phyloP scores from a whole-genome alignment of 2,329 filamentous ascomycete genomes.

The Phoma herbarum region DNA sequence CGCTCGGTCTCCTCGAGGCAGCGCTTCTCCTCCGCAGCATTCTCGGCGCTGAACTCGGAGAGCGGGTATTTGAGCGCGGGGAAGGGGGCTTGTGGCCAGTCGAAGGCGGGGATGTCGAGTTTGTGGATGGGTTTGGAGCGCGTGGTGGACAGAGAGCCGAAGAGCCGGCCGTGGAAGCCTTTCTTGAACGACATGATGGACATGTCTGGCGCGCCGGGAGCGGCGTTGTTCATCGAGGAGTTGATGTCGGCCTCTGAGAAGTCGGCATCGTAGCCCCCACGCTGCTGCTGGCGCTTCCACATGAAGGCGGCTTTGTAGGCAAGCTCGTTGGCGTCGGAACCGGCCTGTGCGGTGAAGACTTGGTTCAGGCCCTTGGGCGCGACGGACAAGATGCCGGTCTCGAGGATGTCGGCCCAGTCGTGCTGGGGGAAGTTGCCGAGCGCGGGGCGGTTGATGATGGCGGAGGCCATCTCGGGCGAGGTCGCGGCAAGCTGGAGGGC shows the following conservation, averaged over 20 bases:
- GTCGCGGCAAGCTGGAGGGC: constrained; percentile 73
- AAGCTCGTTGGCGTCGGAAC: constrained; percentile 92
- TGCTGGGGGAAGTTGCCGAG: constrained; percentile 89
- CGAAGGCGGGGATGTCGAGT: constrained; percentile 91
- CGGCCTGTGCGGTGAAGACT: constrained; percentile 89
- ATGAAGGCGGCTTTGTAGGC: constrained; percentile 97
- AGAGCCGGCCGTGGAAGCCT: constrained; percentile 89
- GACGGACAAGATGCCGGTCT: constrained; percentile 80
- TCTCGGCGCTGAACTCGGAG: constrained; percentile 79
- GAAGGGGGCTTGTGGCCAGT: constrained; percentile 93
- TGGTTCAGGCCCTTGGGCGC: constrained; percentile 85
- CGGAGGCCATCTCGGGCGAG: constrained; percentile 79
- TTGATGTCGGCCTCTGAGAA: constrained; percentile 80
- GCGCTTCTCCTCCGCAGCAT: constrained; percentile 80
- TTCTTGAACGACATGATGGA: constrained; percentile 90
- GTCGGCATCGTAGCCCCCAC: constrained; percentile 78
- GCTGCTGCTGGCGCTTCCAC: constrained; percentile 82
- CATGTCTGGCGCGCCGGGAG: constrained; percentile 78
- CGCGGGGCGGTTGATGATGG: constrained; percentile 87
- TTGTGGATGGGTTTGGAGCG: constrained; percentile 95
- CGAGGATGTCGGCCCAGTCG: constrained; percentile 82
- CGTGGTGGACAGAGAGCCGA: constrained; percentile 86
- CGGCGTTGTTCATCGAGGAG: constrained; percentile 81
- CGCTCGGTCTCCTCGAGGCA: constrained; percentile 85
- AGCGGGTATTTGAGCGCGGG: constrained; percentile 87